Conservation (phyloP, 768 basidiomycete species). For the Psilocybe subaeruginosa region DNA sequence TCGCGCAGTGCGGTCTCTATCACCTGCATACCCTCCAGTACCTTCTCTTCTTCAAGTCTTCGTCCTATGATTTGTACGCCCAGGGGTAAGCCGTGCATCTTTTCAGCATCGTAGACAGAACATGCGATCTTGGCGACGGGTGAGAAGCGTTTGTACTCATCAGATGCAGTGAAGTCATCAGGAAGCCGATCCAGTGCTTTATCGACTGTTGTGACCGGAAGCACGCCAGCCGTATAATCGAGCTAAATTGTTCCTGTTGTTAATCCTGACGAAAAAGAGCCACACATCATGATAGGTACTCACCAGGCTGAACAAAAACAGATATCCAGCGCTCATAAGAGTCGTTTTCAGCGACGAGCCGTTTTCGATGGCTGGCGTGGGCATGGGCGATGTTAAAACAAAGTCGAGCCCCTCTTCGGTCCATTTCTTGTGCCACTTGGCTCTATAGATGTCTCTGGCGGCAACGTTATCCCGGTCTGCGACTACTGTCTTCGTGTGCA, state of each 20-base stretch:
- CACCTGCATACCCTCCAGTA: conserved; percentile 69
- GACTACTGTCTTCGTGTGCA: conserved; percentile 49
- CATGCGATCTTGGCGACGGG: conserved; percentile 41
- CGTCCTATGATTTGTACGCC: conserved; percentile 68
- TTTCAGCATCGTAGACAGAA: conserved; percentile 56
- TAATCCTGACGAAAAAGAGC: conserved; percentile 16
- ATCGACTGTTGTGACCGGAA: conserved; percentile 11
- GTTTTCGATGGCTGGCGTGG: conserved; percentile 62
- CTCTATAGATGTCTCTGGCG: conserved; percentile 45
- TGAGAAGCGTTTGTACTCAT: conserved; percentile 35
- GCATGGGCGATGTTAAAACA: conserved; percentile 61
- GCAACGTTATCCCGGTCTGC: conserved; percentile 55
- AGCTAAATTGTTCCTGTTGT: conserved; percentile 3
- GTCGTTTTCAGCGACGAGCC: conserved; percentile 54
- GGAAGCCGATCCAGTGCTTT: conserved; percentile 2
- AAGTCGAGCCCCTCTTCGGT: conserved; percentile 59
- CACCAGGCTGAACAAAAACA: conserved; percentile 71
- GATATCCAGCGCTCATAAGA: conserved; percentile 62
- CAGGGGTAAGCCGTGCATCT: conserved; percentile 71
- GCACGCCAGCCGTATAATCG: conserved; percentile 11
- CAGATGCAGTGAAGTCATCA: conserved; percentile 19
- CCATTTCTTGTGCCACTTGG: conserved; percentile 50
- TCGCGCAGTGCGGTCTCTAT: conserved; percentile 39
- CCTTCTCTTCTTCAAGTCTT: conserved; percentile 73
- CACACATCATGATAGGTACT: conserved; percentile 23